Conservation (phyloP, 805 yeast species). For the Saccharomycopsis sp. region DNA sequence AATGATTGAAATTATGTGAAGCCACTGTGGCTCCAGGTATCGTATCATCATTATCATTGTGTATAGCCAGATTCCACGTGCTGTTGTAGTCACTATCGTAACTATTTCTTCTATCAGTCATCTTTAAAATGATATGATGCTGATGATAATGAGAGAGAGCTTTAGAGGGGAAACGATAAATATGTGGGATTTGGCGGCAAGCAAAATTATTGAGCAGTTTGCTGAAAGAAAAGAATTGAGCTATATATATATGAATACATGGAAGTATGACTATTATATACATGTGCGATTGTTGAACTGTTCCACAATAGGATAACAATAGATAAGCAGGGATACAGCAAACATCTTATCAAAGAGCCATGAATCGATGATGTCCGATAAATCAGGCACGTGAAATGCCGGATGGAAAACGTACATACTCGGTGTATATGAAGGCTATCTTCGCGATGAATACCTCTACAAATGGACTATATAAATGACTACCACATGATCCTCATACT, state of each 20-base stretch:
- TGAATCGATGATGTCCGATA: not conserved
- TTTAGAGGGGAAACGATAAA: too few relatives aligned
- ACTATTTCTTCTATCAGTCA: not conserved
- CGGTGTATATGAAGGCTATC: too few relatives aligned
- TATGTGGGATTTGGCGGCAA: too few relatives aligned
- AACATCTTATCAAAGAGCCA: not conserved
- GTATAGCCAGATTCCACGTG: not conserved
- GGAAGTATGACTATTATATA: too few relatives aligned
- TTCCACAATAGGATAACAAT: not conserved
- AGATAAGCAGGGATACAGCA: not conserved
- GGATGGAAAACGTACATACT: too few relatives aligned
- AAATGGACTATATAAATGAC: too few relatives aligned
- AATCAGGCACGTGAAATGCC: not conserved
- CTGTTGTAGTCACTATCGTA: not conserved
- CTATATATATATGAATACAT: too few relatives aligned
- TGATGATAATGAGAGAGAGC: not conserved
- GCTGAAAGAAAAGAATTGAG: too few relatives aligned
- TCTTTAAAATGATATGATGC: too few relatives aligned
- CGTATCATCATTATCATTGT: not conserved
- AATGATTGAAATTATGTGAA: conserved; percentile 10
- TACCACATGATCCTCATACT: not conserved
- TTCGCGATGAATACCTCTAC: too few relatives aligned
- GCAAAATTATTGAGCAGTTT: too few relatives aligned
- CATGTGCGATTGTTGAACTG: not conserved
- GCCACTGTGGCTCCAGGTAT: not conserved